Evolutionary conservation across 1,139 yeast genomes (phyloP).

Genomic region (Taphrina wiesneri): DNA sequence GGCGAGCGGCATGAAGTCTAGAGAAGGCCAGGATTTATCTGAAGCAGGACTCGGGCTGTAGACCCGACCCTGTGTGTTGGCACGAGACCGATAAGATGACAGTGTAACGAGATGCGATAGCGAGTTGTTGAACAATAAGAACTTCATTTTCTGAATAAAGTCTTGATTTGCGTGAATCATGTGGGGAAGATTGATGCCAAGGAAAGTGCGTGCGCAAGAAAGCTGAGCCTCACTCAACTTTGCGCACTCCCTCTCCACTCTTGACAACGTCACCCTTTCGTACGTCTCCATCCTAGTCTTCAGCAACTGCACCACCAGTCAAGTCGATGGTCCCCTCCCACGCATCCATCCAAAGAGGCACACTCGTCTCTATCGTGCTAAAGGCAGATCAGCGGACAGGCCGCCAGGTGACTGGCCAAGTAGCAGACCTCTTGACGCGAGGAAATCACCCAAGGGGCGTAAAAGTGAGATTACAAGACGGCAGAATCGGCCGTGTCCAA

Average conservation of each 20-base stretch:
- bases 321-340: conserved; percentile 3
- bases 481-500: conserved; percentile 29
- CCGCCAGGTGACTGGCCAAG: conserved; percentile 14
- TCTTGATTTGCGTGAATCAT: neutral
- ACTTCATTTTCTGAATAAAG: neutral
- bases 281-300: too few species aligned
- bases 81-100: neutral
- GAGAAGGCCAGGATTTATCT: conserved; percentile 18
- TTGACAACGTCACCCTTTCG: too few species aligned
- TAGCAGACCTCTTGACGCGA: conserved; percentile 21
- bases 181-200: neutral
- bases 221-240: neutral
- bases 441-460: conserved; percentile 31
- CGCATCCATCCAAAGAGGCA: conserved; percentile 11
- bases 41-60: conserved; percentile 19
- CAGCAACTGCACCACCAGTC: neutral
- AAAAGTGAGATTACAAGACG: conserved; percentile 27
- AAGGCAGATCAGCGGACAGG: conserved; percentile 29
- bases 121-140: neutral
- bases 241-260: neutral
- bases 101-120: neutral
- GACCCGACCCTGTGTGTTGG: neutral
- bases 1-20: conserved; percentile 8
- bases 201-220: neutral
- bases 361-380: conserved; percentile 17